Evolutionary conservation across 1,284 basidiomycete species (phyloP).

Genomic region (Ustilago sp.): DNA sequence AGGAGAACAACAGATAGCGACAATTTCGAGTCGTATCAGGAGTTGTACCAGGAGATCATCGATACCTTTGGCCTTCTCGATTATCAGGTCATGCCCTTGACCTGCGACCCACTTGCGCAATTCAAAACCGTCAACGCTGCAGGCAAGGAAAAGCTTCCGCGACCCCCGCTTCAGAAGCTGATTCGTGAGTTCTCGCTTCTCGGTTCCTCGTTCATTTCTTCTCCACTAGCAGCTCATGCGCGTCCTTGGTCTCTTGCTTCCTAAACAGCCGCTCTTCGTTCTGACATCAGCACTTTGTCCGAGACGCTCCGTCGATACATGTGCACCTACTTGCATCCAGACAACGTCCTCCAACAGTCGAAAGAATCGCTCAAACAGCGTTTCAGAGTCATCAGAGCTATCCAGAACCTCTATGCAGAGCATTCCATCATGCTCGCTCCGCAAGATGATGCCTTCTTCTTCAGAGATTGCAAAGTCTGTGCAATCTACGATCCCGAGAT

Average conservation of each 20-base stretch:
- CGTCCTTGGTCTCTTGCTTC: background rate
- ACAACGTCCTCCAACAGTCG: conserved; percentile 19
- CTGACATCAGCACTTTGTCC: conserved; percentile 30
- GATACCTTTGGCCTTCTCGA: conserved; percentile 39
- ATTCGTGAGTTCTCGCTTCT: conserved; percentile 6
- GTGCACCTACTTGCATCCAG: conserved; percentile 28
- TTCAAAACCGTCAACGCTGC: conserved; percentile 31
- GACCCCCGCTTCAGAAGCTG: conserved; percentile 18
- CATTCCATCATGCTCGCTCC: conserved; percentile 32
- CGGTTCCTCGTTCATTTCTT: background rate
- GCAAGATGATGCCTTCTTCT: conserved; percentile 32
- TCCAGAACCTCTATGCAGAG: conserved; percentile 32
- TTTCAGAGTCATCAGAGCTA: conserved; percentile 24
- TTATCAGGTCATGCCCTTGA: conserved; percentile 27
- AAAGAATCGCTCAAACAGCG: conserved; percentile 18
- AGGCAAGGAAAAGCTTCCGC: conserved; percentile 31
- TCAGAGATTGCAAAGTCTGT: conserved; percentile 30
- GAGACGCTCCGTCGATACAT: conserved; percentile 34
- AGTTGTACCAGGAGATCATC: background rate
- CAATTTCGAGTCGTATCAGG: conserved; percentile 9
- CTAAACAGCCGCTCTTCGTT: conserved; percentile 14
- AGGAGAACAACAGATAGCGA: conserved; percentile 1
- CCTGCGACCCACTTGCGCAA: conserved; percentile 18
- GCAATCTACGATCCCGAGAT: conserved; percentile 32
- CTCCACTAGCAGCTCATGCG: conserved; percentile 1